Conservation (phyloP, 2,329 filamentous ascomycete species). For the Verticillium klebahnii region DNA sequence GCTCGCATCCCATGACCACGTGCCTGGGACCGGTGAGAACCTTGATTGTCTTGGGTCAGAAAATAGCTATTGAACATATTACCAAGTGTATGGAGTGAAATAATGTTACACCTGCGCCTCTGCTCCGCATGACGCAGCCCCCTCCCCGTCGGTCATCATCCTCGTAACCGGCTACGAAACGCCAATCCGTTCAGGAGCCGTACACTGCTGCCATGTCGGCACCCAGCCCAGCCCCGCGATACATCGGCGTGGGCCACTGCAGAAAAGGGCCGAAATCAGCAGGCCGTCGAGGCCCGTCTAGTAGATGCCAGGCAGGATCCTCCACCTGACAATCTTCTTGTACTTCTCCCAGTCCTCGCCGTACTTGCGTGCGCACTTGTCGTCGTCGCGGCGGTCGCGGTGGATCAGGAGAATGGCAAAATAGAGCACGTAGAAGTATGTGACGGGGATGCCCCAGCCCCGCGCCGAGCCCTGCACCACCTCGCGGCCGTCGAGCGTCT, state of each 20-base stretch:
- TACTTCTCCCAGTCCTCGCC: conserved; percentile 90
- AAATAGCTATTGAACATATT: not conserved
- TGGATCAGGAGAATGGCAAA: conserved; percentile 85
- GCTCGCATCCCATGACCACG: not conserved
- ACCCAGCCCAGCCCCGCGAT: not conserved
- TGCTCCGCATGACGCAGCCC: conserved; percentile 25
- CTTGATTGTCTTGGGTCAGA: not conserved
- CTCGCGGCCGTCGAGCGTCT: conserved; percentile 56
- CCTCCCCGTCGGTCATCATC: conserved; percentile 39
- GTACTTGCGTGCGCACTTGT: conserved; percentile 88
- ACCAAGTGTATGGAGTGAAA: not conserved
- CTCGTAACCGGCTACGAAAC: conserved; percentile 39
- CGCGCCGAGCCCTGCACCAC: conserved; percentile 67
- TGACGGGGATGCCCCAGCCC: conserved; percentile 83
- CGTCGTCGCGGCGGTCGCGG: conserved; percentile 80
- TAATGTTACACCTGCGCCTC: not conserved
- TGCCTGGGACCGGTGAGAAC: not conserved
- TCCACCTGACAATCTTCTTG: conserved; percentile 73
- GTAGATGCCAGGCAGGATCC: conserved; percentile 83
- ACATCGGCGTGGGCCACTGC: not conserved
- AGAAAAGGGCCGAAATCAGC: not conserved
- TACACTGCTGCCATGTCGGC: not conserved
- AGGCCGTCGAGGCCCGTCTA: conserved; percentile 30
- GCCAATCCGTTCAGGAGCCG: not conserved
- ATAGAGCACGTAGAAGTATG: conserved; percentile 93